Conservation (phyloP, 768 basidiomycete species). For the Rhizopogon vesiculosus region DNA sequence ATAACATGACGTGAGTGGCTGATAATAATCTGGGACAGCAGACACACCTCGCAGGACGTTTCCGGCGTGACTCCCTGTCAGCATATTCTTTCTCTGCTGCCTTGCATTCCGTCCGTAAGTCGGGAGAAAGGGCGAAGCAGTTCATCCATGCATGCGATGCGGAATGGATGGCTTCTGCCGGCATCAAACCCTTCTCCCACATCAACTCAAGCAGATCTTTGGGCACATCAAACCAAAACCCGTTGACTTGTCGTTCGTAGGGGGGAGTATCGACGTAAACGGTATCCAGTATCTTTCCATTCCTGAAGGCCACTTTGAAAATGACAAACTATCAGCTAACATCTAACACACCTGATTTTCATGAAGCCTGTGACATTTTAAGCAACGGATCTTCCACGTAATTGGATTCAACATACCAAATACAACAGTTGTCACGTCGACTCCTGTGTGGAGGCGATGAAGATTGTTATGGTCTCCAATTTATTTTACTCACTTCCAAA, state of each 20-base stretch:
- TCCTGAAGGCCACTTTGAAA: conserved; percentile 31
- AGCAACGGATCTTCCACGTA: neutral
- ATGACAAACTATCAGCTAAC: neutral
- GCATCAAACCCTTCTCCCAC: conserved; percentile 48
- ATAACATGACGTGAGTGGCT: neutral
- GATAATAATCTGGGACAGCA: neutral
- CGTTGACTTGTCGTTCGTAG: conserved; percentile 69
- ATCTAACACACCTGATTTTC: conserved; percentile 56
- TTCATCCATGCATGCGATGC: conserved; percentile 84
- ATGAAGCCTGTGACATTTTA: conserved; percentile 55
- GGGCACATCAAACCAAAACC: conserved; percentile 79
- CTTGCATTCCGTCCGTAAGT: conserved; percentile 82
- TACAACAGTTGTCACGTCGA: conserved; percentile 63
- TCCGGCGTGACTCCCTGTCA: conserved; percentile 44
- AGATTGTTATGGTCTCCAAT: neutral
- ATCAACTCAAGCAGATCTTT: conserved; percentile 47
- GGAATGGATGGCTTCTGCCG: conserved; percentile 80
- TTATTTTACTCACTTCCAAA: conserved; percentile 60
- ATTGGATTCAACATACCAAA: conserved; percentile 49
- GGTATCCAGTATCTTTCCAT: conserved; percentile 62
- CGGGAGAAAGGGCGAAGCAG: conserved; percentile 61
- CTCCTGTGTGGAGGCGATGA: conserved; percentile 32
- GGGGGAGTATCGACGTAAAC: conserved; percentile 77
- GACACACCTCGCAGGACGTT: conserved; percentile 62
- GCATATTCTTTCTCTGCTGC: conserved; percentile 71